Percentiles rank a stretch among this genome's conserved stretches.
phyloP scores from a whole-genome alignment of 2,329 filamentous ascomycete genomes.

The Aspergillus viridinutans region DNA sequence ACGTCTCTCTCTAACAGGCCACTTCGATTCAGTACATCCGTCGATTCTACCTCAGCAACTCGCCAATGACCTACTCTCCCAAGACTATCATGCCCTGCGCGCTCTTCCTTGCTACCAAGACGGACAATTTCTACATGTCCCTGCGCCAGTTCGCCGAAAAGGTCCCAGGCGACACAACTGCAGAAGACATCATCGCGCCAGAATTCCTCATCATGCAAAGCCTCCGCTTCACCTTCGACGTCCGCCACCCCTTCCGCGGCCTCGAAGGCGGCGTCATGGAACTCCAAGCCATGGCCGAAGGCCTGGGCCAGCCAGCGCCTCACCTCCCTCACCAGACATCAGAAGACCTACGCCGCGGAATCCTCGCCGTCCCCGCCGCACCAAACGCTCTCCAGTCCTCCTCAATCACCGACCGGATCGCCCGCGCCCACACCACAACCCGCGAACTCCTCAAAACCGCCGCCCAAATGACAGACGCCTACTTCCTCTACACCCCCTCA shows the following conservation, averaged over 20 bases:
- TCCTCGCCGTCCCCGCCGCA: constrained; percentile 29
- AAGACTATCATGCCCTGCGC: constrained; percentile 84
- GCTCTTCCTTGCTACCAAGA: constrained; percentile 90
- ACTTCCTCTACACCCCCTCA: constrained; percentile 91
- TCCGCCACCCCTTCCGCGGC: constrained; percentile 83
- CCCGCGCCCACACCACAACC: constrained; percentile 66
- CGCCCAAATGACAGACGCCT: constrained; percentile 85
- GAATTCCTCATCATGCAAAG: constrained; percentile 93
- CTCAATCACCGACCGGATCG: constrained; percentile 45
- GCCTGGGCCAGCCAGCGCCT: constrained; percentile 46
- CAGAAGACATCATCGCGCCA: constrained; percentile 80
- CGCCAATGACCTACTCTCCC: constrained; percentile 92
- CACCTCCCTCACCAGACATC: constrained; percentile 27
- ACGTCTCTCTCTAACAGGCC: constrained; percentile 42
- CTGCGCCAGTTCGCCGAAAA: constrained; percentile 63
- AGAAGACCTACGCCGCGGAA: constrained; percentile 25
- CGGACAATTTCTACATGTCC: constrained; percentile 75
- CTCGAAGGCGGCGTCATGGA: constrained; percentile 85
- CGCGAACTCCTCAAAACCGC: constrained; percentile 72
- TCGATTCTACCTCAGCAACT: constrained; percentile 94
- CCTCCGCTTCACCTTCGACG: constrained; percentile 87
- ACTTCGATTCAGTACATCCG: constrained; percentile 87
- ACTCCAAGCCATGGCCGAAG: constrained; percentile 62
- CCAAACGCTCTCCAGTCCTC: constrained; percentile 17
- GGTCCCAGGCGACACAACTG: constrained; percentile 65